phyloP scores from a whole-genome alignment of 2,329 filamentous ascomycete genomes.

The Purpureocillium lavendulum region DNA sequence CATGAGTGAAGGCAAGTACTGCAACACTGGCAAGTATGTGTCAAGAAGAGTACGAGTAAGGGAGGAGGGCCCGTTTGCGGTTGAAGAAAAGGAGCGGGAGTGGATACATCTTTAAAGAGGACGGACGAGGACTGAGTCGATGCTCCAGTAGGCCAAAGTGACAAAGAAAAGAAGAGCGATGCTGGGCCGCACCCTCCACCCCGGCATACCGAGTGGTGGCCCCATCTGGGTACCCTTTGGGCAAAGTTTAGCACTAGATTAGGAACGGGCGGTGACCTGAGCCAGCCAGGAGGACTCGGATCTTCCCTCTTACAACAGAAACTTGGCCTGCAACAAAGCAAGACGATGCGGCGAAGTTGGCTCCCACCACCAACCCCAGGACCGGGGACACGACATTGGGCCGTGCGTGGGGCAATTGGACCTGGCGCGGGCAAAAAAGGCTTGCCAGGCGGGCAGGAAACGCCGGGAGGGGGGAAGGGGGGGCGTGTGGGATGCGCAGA shows the following conservation, averaged over 20 bases:
- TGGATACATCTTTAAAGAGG: conserved; percentile 24
- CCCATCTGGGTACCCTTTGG: conserved; percentile 8
- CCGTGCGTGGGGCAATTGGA: conserved; percentile 10
- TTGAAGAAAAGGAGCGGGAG: conserved; percentile 16
- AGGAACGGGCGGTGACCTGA: conserved; percentile 25
- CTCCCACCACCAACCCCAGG: conserved; percentile 7
- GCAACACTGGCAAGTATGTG: too few relatives aligned
- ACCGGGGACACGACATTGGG: conserved; percentile 10
- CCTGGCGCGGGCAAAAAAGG: neutral
- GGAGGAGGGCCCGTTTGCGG: too few relatives aligned
- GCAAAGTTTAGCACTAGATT: conserved; percentile 19
- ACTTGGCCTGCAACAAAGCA: conserved; percentile 1
- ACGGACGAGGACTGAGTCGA: too few relatives aligned
- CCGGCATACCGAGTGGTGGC: too few relatives aligned
- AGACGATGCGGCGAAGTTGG: conserved; percentile 9
- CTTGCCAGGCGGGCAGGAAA: too few relatives aligned
- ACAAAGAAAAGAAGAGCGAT: conserved; percentile 4
- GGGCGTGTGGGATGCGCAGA: too few relatives aligned
- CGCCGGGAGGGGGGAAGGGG: too few relatives aligned
- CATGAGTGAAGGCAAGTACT: too few relatives aligned
- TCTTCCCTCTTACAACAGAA: conserved; percentile 5
- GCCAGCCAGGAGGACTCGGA: conserved; percentile 17
- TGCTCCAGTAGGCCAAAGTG: too few relatives aligned
- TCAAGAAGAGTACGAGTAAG: too few relatives aligned
- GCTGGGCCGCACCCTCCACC: neutral